Conservation (phyloP, 768 basidiomycete genomes). For the Coprinopsis marcescibilis region DNA sequence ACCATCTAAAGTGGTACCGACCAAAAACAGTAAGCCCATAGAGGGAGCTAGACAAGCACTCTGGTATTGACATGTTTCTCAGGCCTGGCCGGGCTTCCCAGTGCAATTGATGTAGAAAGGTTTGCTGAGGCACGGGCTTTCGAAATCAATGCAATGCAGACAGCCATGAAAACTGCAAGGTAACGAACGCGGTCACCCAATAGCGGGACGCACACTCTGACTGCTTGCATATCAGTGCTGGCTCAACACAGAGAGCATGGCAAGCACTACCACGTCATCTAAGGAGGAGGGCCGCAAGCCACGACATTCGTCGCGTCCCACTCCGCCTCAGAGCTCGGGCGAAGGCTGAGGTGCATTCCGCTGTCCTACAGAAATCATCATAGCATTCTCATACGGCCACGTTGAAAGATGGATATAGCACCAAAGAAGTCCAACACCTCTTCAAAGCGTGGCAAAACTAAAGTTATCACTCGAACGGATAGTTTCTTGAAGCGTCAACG, state of each 20-base stretch:
- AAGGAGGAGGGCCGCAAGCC: constrained; percentile 88
- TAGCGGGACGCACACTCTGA: constrained; percentile 6
- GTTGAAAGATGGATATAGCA: constrained; percentile 41
- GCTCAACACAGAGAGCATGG: constrained; percentile 79
- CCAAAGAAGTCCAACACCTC: constrained; percentile 37
- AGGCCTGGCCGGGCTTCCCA: constrained; percentile 58
- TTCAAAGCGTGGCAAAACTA: constrained; percentile 62
- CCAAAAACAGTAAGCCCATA: constrained; percentile 6
- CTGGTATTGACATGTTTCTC: background rate
- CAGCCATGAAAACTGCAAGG: constrained; percentile 79
- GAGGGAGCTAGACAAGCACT: background rate
- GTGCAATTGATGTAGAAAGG: constrained; percentile 78
- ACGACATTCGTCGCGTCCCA: constrained; percentile 89
- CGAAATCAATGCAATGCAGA: constrained; percentile 89
- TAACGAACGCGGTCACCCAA: constrained; percentile 22
- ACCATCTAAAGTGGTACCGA: constrained; percentile 30
- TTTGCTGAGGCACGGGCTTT: constrained; percentile 87
- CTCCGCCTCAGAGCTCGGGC: constrained; percentile 78
- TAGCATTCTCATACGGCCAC: background rate
- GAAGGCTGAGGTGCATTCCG: constrained; percentile 59
- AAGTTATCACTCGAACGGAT: constrained; percentile 52
- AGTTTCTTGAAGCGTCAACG: constrained; percentile 69
- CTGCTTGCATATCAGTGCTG: constrained; percentile 37
- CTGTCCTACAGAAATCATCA: background rate
- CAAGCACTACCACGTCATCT: constrained; percentile 91